Evolutionary conservation across 805 yeast species (phyloP).

Genomic region (Candida incommunis): DNA sequence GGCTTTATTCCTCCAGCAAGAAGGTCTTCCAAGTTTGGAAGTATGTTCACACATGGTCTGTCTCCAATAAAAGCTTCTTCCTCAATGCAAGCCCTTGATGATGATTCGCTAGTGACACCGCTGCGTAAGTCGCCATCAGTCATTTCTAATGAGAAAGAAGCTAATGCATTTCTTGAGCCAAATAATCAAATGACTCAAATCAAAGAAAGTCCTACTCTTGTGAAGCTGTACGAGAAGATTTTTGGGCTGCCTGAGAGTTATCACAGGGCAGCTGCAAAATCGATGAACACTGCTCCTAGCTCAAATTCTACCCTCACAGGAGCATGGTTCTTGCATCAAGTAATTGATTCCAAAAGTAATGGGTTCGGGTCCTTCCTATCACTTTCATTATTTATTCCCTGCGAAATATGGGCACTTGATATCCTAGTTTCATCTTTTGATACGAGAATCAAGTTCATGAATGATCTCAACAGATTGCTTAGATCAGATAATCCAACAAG

Average conservation of each 20-base stretch:
- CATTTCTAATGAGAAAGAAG: neutral
- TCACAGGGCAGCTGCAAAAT: neutral
- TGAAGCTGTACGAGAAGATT: neutral
- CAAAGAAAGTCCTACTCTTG: neutral
- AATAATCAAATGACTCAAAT: neutral
- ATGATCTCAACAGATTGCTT: neutral
- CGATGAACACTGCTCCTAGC: neutral
- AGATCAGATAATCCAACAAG: neutral
- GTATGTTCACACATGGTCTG: neutral
- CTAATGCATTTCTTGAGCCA: neutral
- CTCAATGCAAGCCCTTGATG: neutral
- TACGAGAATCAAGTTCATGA: neutral
- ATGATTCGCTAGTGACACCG: neutral
- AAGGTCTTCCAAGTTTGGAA: neutral
- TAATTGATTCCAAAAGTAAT: neutral
- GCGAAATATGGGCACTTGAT: neutral
- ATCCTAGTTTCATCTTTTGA: neutral
- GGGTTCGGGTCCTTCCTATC: neutral
- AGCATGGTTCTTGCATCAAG: neutral
- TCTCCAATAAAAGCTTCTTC: neutral
- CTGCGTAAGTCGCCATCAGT: neutral
- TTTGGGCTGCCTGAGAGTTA: neutral
- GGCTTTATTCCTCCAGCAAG: neutral
- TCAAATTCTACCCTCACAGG: neutral
- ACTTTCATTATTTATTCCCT: neutral